Base-by-base conservation (phyloP, 2,329 filamentous ascomycete species). In the Thelonectria olida region DNA sequence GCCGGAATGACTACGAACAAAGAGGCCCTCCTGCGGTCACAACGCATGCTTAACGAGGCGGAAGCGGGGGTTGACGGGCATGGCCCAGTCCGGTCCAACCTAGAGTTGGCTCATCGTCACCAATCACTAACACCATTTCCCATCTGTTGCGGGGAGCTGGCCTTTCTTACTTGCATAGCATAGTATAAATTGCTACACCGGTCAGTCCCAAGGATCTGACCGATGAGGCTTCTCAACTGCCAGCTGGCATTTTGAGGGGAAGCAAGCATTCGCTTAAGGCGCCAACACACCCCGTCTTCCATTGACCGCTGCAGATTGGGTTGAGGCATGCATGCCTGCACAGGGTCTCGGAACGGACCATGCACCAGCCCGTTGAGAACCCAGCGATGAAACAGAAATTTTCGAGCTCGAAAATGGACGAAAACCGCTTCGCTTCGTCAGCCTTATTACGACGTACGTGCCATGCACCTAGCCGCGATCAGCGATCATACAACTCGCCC, bases 141-240 rank as follows among this genome's bases (percentile, higher is more conserved):
- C 17, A 27, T 17, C 39, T 54, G 51, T 41, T 36, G 22, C 23
- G 54, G 57, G 49, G 58, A 61, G 23, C 54, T 61, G 54, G 31
- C 58, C 38, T 39, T 60, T 39, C 48, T 62, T 25, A 31, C 49
- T 58, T 58, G 56, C 51, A 31, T 60, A 53, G 54, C 50, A 48
- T 42, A 25, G 34, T 44, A 48, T 36, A 25, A 49, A 50, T 34
- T 38, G 36, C 67, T 66, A 64, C 67, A 56, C 45, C 57, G 54
- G 55, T 61, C 55, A 53, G 54, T 60, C 45, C 34, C 41, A 39
- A 52, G 63, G 45, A 39, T 44, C 55, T 61, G 49, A 61, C 57
- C 61, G 57, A 60, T 65, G 53, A 63, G 56, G 64, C 50, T 57
- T 41, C 22, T 44, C 61, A 58, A 55, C 66, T 59, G 67, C 61